Evolutionary conservation across 371 early-diverging fungal genomes (phyloP).

Genomic region (Mucor irregularis): DNA sequence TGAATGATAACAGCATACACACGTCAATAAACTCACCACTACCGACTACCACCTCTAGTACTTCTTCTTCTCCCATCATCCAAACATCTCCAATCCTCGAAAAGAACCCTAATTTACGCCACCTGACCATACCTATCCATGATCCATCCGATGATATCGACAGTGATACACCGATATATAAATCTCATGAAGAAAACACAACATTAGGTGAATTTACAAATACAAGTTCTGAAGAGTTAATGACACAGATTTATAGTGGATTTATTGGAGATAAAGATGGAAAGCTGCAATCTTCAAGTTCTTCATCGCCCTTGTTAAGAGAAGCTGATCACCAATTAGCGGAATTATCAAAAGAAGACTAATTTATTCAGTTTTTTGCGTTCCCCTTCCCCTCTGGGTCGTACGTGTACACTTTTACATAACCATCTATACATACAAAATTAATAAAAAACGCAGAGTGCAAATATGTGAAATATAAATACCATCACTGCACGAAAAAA

Average conservation of each 20-base stretch:
- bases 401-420: constrained; percentile 43
- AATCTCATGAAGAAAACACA: constrained; percentile 27
- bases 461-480: constrained; percentile 27
- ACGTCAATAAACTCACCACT: too few relatives aligned
- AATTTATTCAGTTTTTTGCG: too few relatives aligned
- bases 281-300: neutral
- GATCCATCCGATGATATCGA: constrained; percentile 52
- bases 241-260: constrained; percentile 45
- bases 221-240: constrained; percentile 47
- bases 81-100: neutral
- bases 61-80: neutral
- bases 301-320: neutral
- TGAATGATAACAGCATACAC: constrained; percentile 10
- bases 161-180: constrained; percentile 50
- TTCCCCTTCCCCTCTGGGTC: neutral
- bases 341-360: constrained; percentile 5
- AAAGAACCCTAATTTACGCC: constrained; percentile 6
- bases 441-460: neutral
- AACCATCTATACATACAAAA: constrained; percentile 26
- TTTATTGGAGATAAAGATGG: constrained; percentile 11
- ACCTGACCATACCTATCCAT: constrained; percentile 41
- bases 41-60: too few relatives aligned
- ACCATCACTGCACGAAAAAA: constrained; percentile 87
- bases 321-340: constrained; percentile 8
- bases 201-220: constrained; percentile 38